Evolutionary conservation across 306 rosid genomes (phyloP).

Genomic region (Crataegus laevigata): DNA sequence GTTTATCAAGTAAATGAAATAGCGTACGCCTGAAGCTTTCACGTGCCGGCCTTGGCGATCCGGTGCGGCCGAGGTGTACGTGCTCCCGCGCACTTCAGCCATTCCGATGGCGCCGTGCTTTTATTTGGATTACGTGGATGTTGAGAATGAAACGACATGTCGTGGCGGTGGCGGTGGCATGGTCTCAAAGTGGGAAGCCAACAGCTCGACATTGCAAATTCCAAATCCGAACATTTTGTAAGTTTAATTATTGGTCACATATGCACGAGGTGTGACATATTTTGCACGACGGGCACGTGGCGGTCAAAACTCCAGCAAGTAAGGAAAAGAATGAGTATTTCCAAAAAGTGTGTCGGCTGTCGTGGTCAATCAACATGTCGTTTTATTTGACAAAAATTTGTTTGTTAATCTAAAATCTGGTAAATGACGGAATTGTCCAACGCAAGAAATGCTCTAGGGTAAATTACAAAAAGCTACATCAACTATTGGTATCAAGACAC

Average conservation of each 20-base stretch:
- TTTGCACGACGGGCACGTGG: background rate
- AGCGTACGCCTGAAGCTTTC: constrained; percentile 33
- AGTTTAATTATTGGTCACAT: background rate
- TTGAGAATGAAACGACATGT: background rate
- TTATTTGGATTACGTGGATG: background rate
- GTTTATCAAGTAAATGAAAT: background rate
- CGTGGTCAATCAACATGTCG: background rate
- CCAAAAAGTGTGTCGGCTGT: background rate
- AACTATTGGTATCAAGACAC: no score
- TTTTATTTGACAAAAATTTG: no score
- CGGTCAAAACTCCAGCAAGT: background rate
- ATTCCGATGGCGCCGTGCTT: background rate
- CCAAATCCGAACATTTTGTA: background rate
- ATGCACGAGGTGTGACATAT: background rate
- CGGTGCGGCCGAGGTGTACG: background rate
- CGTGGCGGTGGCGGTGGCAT: background rate
- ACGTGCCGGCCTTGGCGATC: background rate
- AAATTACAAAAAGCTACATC: no score
- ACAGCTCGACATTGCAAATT: background rate
- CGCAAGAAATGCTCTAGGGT: no score
- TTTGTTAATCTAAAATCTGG: no score
- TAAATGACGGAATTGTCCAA: no score
- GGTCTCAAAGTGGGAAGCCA: background rate
- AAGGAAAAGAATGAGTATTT: background rate
- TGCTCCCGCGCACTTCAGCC: background rate